Evolutionary conservation across 1,284 basidiomycete species (phyloP), one percentile per base, ranked within the genome.

Genomic region (Ustilago bromivora): DNA sequence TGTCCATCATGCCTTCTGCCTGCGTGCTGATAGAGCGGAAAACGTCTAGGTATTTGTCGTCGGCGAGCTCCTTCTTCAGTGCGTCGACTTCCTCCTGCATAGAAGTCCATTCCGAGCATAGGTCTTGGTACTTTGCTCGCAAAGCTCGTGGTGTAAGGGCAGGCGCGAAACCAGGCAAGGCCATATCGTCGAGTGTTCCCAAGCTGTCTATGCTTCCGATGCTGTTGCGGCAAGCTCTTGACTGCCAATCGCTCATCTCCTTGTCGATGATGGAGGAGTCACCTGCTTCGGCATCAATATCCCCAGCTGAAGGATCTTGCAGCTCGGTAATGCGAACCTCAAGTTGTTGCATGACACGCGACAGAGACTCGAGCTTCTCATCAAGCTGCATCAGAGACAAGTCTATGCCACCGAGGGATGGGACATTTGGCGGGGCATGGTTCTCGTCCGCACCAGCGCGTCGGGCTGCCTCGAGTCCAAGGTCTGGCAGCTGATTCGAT

Each of bases 1-100:
- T 94, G 34, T 92, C 91, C 94, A 98, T 96, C 95, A 98, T 96
- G 34, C 93, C 94, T 83, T 96, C 93, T 38, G 95, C 95, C 86
- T 98, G 95, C 73, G 93, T 92, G 13, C 92, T 92, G 49, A 95
- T 94, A 41, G 93, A 95, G 75, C 94, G 90, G 86, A 98, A 98
- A n/a, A 97, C 92, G 10, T 92, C 92, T 80, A 98, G 89, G 92
- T 94, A 97, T 60, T 94, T 95, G 87, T 98, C 95, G 86, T 98
- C 96, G 86, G 94, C 94, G 69, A 98, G 88, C 86, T 98, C 96
- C 82, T 94, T 93, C 76, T 92, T 89, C 68, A 98, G 87, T 49
- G 92, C 90, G 31, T 93, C 92, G 62, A 92, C 93, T 78, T 96
- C 94, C 55, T 91, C 90, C 82, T 93, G 91, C 2, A 94, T 90